Evolutionary conservation across 805 yeast genomes (phyloP), one percentile per base, ranked within the genome.

Genomic region (Myxozyma udenii): DNA sequence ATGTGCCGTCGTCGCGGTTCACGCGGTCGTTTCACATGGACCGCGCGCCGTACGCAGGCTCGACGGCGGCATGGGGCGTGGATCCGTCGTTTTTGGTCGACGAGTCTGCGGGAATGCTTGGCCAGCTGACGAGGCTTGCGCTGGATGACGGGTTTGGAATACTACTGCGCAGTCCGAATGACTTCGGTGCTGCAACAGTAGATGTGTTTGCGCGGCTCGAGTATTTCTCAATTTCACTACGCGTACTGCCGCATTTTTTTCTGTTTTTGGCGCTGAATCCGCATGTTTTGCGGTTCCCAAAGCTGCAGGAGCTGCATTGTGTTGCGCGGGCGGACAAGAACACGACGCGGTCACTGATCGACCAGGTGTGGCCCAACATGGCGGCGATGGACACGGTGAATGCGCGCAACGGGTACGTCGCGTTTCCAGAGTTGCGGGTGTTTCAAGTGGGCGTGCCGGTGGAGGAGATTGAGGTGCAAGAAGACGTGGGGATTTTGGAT

Each of bases 281-380:
- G 12, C 21, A 39, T 1, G 22, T 19, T 2, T 41, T 48, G 4
- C 21, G 50, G 42, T 53, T 53, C 23, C 41, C 45, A 21, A 48
- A 53, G 12, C 16, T 53, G 21, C 28, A 32, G 24, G 37, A 26
- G 3, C 36, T 53, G 25, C 44, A 53, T 3, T 48, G 53, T 44
- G 24, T 11, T 33, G 23, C 19, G 14, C 7, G 24, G 19, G 9
- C 5, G 37, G 19, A 14, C 40, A 32, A 11, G 4, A 7, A n/a
- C 11, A 35, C 12, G 39, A 18, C 39, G 12, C 19, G 39, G 39
- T 5, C 39, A 14, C 19, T 16, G 39, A 16, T 16, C 11, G 39
- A 35, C 39, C 54, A 50, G 21, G 40, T 48, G 6, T 53, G 57
- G 57, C 53, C 53, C 4, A 52, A 53, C 22, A 53, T 53, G 57